phyloP scores from a whole-genome alignment of 306 rosid species.

The Sindora glabra region DNA sequence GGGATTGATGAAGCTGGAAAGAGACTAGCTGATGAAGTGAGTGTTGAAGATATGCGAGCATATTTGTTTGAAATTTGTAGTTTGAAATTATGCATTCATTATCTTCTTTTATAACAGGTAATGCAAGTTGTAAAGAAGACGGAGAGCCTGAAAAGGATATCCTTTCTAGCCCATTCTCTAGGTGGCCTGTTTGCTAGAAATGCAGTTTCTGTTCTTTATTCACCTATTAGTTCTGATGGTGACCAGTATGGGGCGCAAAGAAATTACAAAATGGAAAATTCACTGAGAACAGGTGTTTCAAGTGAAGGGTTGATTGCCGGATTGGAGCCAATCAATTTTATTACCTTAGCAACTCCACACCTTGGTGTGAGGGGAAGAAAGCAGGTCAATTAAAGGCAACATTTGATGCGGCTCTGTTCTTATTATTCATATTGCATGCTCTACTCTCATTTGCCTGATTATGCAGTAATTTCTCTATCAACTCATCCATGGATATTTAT shows the following conservation, averaged over 20 bases:
- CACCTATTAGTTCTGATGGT: slow-evolving; percentile 19
- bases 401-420: not conserved
- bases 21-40: slow-evolving; percentile 89
- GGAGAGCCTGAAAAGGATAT: slow-evolving; percentile 64
- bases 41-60: slow-evolving; percentile 22
- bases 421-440: not conserved
- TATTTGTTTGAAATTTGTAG: slow-evolving; percentile 9
- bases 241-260: slow-evolving; percentile 29
- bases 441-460: not conserved
- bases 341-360: slow-evolving; percentile 95
- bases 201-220: slow-evolving; percentile 72
- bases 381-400: slow-evolving; percentile 56
- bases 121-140: slow-evolving; percentile 70
- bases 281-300: slow-evolving; percentile 22
- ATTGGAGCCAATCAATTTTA: slow-evolving; percentile 82
- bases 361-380: slow-evolving; percentile 89
- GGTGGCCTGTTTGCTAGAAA: slow-evolving; percentile 96
- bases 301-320: slow-evolving; percentile 70
- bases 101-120: slow-evolving; percentile 46
- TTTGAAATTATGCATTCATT: slow-evolving; percentile 5
- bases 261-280: slow-evolving; percentile 19
- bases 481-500: not conserved
- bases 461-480: not conserved
- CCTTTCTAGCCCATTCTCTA: slow-evolving; percentile 90
- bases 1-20: slow-evolving; percentile 98